Percentiles rank a stretch among this genome's conserved stretches.
Conservation (phyloP, 768 basidiomycete genomes). For the Suillus paluster region DNA sequence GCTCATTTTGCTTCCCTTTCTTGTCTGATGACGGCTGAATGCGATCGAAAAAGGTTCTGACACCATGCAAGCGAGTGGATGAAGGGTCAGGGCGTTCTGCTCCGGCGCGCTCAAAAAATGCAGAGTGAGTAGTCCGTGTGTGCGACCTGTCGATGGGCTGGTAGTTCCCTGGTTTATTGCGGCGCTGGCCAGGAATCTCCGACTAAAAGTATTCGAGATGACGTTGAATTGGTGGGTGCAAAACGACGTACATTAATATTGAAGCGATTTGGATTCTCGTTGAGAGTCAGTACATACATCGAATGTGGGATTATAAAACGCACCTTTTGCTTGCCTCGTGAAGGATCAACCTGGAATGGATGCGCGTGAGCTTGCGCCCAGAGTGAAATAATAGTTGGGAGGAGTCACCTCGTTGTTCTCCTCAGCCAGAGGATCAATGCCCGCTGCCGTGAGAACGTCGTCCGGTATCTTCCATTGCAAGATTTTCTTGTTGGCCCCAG, state of each 20-base stretch:
- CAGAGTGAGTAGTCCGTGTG: not conserved
- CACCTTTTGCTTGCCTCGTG: not conserved
- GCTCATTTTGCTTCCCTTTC: not conserved
- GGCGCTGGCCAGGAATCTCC: no score
- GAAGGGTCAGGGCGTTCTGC: no score
- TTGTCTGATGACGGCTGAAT: not conserved
- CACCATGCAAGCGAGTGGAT: not conserved
- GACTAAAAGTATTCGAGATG: no score
- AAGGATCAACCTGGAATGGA: not conserved
- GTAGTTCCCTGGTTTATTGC: no score
- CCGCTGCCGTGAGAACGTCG: no score
- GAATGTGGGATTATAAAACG: not conserved
- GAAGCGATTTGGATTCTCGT: not conserved
- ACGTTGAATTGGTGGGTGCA: no score
- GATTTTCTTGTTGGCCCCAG: no score
- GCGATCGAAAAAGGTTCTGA: not conserved
- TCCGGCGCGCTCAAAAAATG: no score
- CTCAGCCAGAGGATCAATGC: not conserved
- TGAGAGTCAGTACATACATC: not conserved
- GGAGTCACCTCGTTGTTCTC: not conserved
- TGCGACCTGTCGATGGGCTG: no score
- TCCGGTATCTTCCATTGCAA: no score
- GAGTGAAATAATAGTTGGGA: no score
- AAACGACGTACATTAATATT: not conserved
- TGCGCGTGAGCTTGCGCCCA: not conserved